Base-by-base conservation (phyloP, 2,329 filamentous ascomycete genomes). In the Drechslerella coelobrocha region DNA sequence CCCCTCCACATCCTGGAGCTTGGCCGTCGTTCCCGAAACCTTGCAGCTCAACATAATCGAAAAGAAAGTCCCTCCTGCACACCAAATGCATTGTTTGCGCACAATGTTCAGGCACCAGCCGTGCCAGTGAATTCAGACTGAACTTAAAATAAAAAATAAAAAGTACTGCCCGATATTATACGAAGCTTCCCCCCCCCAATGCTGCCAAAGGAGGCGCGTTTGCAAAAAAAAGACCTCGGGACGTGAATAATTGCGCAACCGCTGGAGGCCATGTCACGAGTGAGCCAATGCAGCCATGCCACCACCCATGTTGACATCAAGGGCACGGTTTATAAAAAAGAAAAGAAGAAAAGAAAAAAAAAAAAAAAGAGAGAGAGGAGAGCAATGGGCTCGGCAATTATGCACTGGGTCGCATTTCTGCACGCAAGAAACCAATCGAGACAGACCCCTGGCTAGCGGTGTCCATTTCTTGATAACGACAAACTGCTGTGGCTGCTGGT, bases 181-280 rank as follows among this genome's bases (percentile, higher is more conserved):
- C 63, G 63, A 68, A 55, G 34, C 56, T 21, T 34, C 31, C 17
- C 60, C 48, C 6, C 41, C 31, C 21, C 51, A 29, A 27, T 23
- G 23, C 19, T 52, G 27, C 31, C 29, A 50, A 29, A 37, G 23
- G 19, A 24, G 21, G 57, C 45, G 45, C 37, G 54, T 55, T 39
- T 54, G 12, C 29, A 24, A 53, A 45, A 27, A 12, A 26, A 59
- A 43, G 31, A 39, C 41, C 51, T 61, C 34, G 17, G 29, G 12
- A 34, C 53, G 60, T 68, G 50, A 68, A 68, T 68, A 68, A 68
- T 68, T 68, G 63, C 63, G 63, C 56, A 68, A 68, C 63, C 56
- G 51, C 41, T 61, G 39, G 56, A 60, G 60, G 29, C 61, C 62
- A 68, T 68, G 63, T 61, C 63, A 68, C 53, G 29, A 37, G 47